Evolutionary conservation across 2,329 filamentous ascomycete species (phyloP).

Genomic region (Talaromyces sp.): DNA sequence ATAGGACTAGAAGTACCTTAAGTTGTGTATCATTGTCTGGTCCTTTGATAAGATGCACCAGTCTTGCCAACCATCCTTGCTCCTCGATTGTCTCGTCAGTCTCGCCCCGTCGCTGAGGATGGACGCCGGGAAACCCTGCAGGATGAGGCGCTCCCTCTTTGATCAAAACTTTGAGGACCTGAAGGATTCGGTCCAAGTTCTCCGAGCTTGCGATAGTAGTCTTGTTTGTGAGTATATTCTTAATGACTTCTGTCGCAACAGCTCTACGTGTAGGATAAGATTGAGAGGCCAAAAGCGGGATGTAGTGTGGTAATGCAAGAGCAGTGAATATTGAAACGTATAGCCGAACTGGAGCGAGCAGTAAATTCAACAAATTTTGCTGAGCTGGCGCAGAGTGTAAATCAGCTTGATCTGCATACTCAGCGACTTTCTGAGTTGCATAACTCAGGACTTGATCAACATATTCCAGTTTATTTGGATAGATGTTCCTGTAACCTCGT

Average conservation of each 20-base stretch:
- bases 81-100: constrained; percentile 98
- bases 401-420: constrained; percentile 92
- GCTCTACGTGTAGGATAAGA: constrained; percentile 87
- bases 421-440: constrained; percentile 76
- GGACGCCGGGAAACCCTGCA: constrained; percentile 75
- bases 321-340: constrained; percentile 97
- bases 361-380: constrained; percentile 78
- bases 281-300: constrained; percentile 83
- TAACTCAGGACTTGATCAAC: constrained; percentile 91
- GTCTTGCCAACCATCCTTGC: constrained; percentile 90
- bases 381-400: constrained; percentile 83
- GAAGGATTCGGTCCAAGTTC: constrained; percentile 81
- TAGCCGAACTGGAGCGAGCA: constrained; percentile 83
- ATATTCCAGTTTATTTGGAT: constrained; percentile 86
- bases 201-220: constrained; percentile 71
- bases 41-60: constrained; percentile 80
- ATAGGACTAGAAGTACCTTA: constrained; percentile 48
- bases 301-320: constrained; percentile 82
- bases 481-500: constrained; percentile 62
- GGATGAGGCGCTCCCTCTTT: constrained; percentile 83
- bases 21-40: constrained; percentile 91
- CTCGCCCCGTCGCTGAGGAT: constrained; percentile 70
- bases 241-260: constrained; percentile 82
- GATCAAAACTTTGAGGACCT: constrained; percentile 84
- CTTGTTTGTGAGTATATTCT: constrained; percentile 74